phyloP scores from a whole-genome alignment of 78 protist genomes.

The Protostelium mycophagum region DNA sequence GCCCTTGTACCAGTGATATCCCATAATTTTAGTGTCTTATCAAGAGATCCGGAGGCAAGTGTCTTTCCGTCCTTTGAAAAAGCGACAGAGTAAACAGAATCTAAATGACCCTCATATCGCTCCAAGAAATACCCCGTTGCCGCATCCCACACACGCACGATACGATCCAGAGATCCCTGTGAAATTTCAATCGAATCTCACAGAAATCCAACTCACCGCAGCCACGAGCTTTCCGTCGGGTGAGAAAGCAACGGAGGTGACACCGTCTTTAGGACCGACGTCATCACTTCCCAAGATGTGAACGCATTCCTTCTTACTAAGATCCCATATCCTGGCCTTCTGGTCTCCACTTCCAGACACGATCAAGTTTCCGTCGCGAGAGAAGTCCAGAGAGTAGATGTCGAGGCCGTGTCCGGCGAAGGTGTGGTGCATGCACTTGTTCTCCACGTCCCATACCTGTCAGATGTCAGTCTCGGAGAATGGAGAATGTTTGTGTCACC shows the following conservation, averaged over 20 bases:
- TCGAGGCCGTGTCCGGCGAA: constrained; percentile 79
- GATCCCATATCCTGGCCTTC: constrained; percentile 77
- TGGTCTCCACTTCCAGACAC: constrained; percentile 86
- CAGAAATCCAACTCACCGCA: constrained; percentile 18
- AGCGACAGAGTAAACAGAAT: constrained; percentile 81
- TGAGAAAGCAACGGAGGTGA: constrained; percentile 79
- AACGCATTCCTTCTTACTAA: constrained; percentile 42
- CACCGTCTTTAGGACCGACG: constrained; percentile 87
- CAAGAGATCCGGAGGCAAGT: constrained; percentile 83
- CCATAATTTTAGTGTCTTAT: constrained; percentile 78
- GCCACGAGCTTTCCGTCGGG: constrained; percentile 75
- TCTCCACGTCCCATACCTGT: constrained; percentile 63
- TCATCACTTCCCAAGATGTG: constrained; percentile 75
- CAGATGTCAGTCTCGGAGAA: background rate
- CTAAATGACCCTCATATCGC: constrained; percentile 80
- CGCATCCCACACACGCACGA: constrained; percentile 82
- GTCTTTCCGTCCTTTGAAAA: constrained; percentile 78
- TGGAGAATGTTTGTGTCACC: background rate
- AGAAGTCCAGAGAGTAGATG: constrained; percentile 83
- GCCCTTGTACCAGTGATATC: constrained; percentile 44
- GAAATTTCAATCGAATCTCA: background rate
- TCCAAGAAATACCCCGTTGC: constrained; percentile 73
- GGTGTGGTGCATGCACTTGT: constrained; percentile 19
- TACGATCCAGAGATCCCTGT: constrained; percentile 77
- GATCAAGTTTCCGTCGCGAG: constrained; percentile 70